A percentile compares a stretch with the other conserved stretches of the same genome.
Evolutionary conservation across 805 yeast species (phyloP).

Genomic region (Saturnispora quitensis): DNA sequence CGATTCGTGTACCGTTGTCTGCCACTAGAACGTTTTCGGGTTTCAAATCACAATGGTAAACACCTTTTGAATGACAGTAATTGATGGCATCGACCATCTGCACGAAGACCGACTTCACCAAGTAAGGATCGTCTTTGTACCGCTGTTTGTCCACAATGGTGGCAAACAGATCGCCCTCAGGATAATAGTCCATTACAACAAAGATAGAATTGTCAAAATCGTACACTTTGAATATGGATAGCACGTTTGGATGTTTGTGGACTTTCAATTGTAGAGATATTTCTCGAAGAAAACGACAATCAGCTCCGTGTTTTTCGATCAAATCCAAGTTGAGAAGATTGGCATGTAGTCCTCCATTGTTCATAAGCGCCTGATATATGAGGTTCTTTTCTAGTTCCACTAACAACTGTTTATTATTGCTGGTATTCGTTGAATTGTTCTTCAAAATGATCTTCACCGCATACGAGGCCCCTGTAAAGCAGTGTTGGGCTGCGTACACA

Average conservation of each 20-base stretch:
- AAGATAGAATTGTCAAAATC: slow-evolving; percentile 51
- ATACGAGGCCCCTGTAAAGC: slow-evolving; percentile 37
- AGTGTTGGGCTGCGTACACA: slow-evolving; percentile 61
- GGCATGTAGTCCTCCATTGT: slow-evolving; percentile 22
- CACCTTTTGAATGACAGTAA: slow-evolving; percentile 73
- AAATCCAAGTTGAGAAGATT: slow-evolving; percentile 30
- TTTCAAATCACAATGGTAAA: slow-evolving; percentile 89
- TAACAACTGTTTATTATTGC: slow-evolving; percentile 25
- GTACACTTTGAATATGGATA: slow-evolving; percentile 65
- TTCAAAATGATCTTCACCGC: slow-evolving; percentile 71
- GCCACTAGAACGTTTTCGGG: slow-evolving; percentile 86
- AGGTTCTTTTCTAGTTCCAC: slow-evolving; percentile 24
- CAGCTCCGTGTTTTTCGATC: slow-evolving; percentile 27
- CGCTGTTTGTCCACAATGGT: slow-evolving; percentile 70
- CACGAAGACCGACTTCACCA: slow-evolving; percentile 49
- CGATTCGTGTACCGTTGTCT: slow-evolving; percentile 43
- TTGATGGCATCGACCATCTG: slow-evolving; percentile 79
- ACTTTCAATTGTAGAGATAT: slow-evolving; percentile 65
- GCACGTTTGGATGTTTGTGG: slow-evolving; percentile 70
- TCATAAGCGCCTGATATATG: slow-evolving; percentile 17
- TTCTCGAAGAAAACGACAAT: slow-evolving; percentile 46
- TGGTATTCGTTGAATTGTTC: slow-evolving; percentile 27
- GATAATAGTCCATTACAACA: slow-evolving; percentile 77
- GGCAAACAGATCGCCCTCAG: slow-evolving; percentile 79
- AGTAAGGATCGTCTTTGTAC: slow-evolving; percentile 43